Base-by-base conservation (phyloP, 306 rosid species). In the Quercus suber region DNA sequence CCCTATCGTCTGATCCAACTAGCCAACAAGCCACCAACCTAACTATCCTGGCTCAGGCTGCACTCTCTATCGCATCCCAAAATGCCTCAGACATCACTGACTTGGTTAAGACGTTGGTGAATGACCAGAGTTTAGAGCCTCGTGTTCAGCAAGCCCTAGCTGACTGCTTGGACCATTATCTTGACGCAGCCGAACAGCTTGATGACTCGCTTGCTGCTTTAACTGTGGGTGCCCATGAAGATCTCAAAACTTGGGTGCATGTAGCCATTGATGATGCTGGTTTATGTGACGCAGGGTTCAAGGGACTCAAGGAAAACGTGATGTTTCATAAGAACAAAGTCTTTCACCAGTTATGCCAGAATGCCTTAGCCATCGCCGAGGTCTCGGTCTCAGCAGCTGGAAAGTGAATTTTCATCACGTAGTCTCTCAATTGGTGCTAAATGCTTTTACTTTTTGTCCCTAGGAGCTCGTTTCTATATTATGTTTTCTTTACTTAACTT, bases 241-340 rank as follows among this genome's bases (percentile, higher is more conserved):
- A 85, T 17, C 53, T 82, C 0, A 17, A 63, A 0, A 0, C 31
- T 2, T 85, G 91, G 91, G 73, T 88, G 8, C 61, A 73, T 31
- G 87, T 78, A 43, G 89, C 89, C 1, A 52, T 77, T 65, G 84
- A 76, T 76, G 85, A 86, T 2, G 76, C 78, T 30, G 35, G 33
- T 1, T 73, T 84, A 55, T 86, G 89, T 6, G 79, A 70, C 18
- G 73, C 21, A 18, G 74, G 80, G 19, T 74, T 83, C 19, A 33
- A 80, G 4, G 87, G 85, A 3, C 31, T 27, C 1, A 82, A 83
- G 11, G 45, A 41, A 14, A 55, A 58, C 20, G 7, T 80, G 20
- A 68, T 83, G 20, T 56, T 70, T 2, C 23, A 69, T 0, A 77
- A 74, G 37, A 81, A 80, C 45, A 5, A 5, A 0, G 4, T 1